These are phyloP conservation scores for Boletus subparvulus DNA, from an alignment of 768 basidiomycete species.

Conservation along the genomic window DNA sequence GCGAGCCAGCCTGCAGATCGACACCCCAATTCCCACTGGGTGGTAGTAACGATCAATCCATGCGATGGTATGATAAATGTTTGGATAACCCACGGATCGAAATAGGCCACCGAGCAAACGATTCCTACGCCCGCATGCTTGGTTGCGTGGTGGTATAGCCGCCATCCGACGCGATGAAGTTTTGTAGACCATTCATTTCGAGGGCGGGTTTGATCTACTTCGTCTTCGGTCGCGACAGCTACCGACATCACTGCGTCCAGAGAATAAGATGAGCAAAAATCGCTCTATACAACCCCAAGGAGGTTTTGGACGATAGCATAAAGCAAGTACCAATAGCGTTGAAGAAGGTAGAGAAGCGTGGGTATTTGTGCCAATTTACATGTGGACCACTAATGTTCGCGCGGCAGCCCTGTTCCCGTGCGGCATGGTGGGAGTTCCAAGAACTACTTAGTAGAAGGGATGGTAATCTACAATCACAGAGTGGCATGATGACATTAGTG, in stretches of 20 bases:
- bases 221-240: not conserved
- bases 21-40: slow-evolving; percentile 85
- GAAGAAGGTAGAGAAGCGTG: not conserved
- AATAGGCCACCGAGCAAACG: slow-evolving; percentile 85
- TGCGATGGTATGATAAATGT: not conserved
- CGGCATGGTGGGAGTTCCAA: too few relatives aligned
- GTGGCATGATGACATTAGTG: too few relatives aligned
- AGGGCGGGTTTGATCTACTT: not conserved
- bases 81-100: slow-evolving; percentile 65
- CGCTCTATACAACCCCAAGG: not conserved
- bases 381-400: not conserved
- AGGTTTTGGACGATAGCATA: not conserved
- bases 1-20: slow-evolving; percentile 82
- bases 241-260: slow-evolving; percentile 16
- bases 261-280: not conserved
- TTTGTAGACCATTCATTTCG: slow-evolving; percentile 19
- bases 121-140: slow-evolving; percentile 82
- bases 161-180: slow-evolving; percentile 25
- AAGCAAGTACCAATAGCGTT: not conserved
- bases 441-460: too few relatives aligned
- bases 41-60: not conserved
- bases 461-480: too few relatives aligned
- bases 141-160: slow-evolving; percentile 49
- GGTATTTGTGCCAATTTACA: not conserved
- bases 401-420: not conserved